Evolutionary conservation across 1,139 yeast genomes (phyloP), one percentile per base, ranked within the genome.

Genomic region (Hyphopichia wangnamkhiaoensis): DNA sequence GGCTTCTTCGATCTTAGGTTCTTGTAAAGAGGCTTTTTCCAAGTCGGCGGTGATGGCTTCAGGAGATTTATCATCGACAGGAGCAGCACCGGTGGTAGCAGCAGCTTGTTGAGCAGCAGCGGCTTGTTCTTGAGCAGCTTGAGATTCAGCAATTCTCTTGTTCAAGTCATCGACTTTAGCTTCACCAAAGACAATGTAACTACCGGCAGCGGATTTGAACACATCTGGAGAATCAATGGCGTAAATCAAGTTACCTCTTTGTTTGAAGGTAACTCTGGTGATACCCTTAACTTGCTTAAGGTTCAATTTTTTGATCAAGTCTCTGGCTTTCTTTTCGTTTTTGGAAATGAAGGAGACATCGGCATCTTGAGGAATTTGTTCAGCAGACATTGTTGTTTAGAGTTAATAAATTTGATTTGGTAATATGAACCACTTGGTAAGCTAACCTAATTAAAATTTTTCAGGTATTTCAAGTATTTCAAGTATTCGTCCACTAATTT

Each of bases 251-350:
- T 89, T 89, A 70, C 94, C 91, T 74, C 89, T 83, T 77, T 88
- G 93, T 76, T 87, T 89, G 81, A 93, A 85, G 55, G 96, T 90
- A 61, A 93, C 98, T 76, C 98, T 87, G 68, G 88, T 75, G 65
- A 93, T 87, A 57, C 96, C 96, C 65, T 86, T 84, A 63, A 93
- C 80, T 74, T 82, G 89, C 81, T 88, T 89, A 73, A 93, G 80
- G 69, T 87, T 89, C 60, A 91, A 81, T 76, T 91, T 91, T 74
- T 83, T 75, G 74, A 93, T 84, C 63, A 84, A 71, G 65, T 86
- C 91, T 76, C 95, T 86, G 61, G 98, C 97, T 78, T 91, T 90
- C 82, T 88, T 87, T 76, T 91, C 97, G 73, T 88, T 85, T 75
- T 86, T 88, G 65, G 93, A 78, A 71, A 86, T 76, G 66, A 91